Conservation (phyloP, 2,329 filamentous ascomycete species). For the Calonectria pauciramosa region DNA sequence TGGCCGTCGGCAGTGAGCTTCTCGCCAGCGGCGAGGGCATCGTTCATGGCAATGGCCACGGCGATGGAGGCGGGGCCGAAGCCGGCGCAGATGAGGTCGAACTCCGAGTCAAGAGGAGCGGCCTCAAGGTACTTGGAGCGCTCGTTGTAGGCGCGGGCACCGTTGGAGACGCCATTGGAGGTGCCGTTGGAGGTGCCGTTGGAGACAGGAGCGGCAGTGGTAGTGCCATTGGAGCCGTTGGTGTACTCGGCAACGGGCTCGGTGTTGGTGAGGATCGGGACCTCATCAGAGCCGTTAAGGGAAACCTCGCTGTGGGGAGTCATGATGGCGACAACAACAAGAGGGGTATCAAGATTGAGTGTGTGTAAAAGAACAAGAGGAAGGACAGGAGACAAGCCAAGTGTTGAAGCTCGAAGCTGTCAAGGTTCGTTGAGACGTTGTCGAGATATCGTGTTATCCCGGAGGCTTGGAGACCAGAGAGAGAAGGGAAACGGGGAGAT, state of each 20-base stretch:
- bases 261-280: constrained; percentile 31
- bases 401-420: constrained; percentile 9
- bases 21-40: constrained; percentile 72
- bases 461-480: constrained; percentile 14
- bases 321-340: constrained; percentile 44
- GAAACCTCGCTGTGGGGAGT: constrained; percentile 53
- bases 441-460: constrained; percentile 9
- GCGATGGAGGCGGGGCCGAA: constrained; percentile 94
- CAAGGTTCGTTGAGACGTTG: neutral
- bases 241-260: constrained; percentile 23
- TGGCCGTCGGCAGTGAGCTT: constrained; percentile 56
- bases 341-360: constrained; percentile 26
- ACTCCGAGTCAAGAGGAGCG: constrained; percentile 69
- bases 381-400: constrained; percentile 5
- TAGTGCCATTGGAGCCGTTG: constrained; percentile 30
- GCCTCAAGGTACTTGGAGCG: constrained; percentile 41
- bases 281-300: constrained; percentile 45
- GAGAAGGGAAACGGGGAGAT: neutral
- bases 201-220: constrained; percentile 23
- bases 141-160: constrained; percentile 42
- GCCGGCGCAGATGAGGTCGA: constrained; percentile 91
- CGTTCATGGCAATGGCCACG: constrained; percentile 90
- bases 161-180: constrained; percentile 35
- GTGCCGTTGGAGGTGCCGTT: constrained; percentile 39
- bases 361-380: constrained; percentile 20